Evolutionary conservation across 1,284 basidiomycete species (phyloP).

Genomic region (Leccinum subrobustum): DNA sequence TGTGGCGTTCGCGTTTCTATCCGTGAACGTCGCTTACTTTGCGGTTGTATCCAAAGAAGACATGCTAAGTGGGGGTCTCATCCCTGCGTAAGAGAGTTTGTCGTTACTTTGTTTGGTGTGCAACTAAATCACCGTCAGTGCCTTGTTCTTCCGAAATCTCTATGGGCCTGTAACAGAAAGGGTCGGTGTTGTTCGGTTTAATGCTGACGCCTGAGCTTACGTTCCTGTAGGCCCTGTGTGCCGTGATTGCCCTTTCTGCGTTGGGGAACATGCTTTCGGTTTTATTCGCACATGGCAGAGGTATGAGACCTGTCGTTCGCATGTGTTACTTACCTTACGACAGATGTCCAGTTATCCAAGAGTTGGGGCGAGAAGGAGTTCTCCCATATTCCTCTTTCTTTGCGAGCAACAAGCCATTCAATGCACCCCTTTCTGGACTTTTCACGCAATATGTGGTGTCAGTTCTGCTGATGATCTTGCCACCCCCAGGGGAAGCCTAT

Average conservation of each 20-base stretch:
- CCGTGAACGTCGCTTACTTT: conserved; percentile 69
- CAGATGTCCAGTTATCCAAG: conserved; percentile 55
- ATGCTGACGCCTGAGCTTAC: conserved; percentile 20
- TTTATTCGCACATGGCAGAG: conserved; percentile 62
- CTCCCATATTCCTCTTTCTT: conserved; percentile 61
- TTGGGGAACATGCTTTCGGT: conserved; percentile 62
- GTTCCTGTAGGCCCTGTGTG: conserved; percentile 48
- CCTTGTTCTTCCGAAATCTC: conserved; percentile 67
- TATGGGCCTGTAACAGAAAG: conserved; percentile 58
- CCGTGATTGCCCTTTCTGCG: conserved; percentile 60
- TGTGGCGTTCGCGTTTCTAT: conserved; percentile 55
- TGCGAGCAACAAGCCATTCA: conserved; percentile 63
- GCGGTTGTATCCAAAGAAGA: conserved; percentile 65
- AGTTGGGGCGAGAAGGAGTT: conserved; percentile 65
- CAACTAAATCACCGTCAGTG: conserved; percentile 35
- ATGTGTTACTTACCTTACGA: background rate
- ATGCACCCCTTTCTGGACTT: conserved; percentile 57
- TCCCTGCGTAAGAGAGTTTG: conserved; percentile 52
- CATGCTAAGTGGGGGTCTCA: conserved; percentile 57
- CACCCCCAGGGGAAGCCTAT: conserved; percentile 68
- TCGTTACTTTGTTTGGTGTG: background rate
- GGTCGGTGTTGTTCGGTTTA: conserved; percentile 32
- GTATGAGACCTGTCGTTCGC: conserved; percentile 30
- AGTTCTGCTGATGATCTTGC: conserved; percentile 44
- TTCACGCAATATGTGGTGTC: conserved; percentile 57